Evolutionary conservation across 495 filamentous ascomycete genomes (phyloP), one percentile per base, ranked within the genome.

Genomic region (Parathielavia appendiculata): DNA sequence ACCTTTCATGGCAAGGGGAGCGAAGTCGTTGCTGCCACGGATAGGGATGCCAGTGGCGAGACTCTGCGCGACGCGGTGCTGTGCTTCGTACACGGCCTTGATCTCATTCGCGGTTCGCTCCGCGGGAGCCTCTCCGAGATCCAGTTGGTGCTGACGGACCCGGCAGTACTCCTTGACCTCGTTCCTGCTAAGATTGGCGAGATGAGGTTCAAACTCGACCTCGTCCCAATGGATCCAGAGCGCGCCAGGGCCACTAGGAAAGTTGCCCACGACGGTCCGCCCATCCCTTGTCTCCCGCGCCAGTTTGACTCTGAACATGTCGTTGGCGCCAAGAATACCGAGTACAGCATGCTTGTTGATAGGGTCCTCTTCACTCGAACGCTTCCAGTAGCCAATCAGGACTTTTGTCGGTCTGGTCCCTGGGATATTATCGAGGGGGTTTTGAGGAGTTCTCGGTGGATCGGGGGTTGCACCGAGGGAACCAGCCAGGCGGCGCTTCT

Each of bases 161-260:
- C 79, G 73, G 50, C 73, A 72, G 62, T 81, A 83, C 59, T 83
- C 79, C 64, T 81, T 83, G 46, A 83, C 64, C 57, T 83, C 77
- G 9, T 74, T 68, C 4, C 80, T 63, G 7, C 62, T 65, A 2
- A 81, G 66, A 1, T 63, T 36, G n/a, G 63, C 61, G 7, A 83
- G 67, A 26, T 81, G 78, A 4, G 69, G 66, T 12, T 81, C 66
- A 34, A 81, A 75, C 22, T 72, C 72, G 32, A 79, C 74, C 16
- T 81, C 76, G n/a, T 83, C 79, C 61, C 78, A 83, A 2, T 73
- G 66, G 10, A 81, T 79, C 80, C 80, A 83, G 1, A 83, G 63
- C 4, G 72, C 76, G 11, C 79, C 79, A 10, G 80, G 74, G 2
- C 80, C 80, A 17, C 55, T 61, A 0, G 80, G 80, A 49, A 81